Percentiles rank a stretch among this genome's conserved stretches.
These are phyloP conservation scores for Trametes hirsuta DNA, from an alignment of 1,284 basidiomycete genomes.

Conservation along the genomic window DNA sequence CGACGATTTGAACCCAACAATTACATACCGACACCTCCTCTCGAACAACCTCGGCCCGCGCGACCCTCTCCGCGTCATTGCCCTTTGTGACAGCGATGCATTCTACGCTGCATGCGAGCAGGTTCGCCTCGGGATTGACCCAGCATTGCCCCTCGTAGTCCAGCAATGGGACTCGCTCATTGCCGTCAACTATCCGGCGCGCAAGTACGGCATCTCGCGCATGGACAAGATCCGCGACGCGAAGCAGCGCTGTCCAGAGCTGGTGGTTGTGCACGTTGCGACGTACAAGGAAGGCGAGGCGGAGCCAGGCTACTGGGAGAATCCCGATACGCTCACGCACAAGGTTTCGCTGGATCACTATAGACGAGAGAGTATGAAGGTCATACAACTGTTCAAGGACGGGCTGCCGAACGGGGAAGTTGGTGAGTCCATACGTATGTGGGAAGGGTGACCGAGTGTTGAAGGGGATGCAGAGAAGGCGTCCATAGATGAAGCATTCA, in stretches of 20 bases:
- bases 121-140: slow-evolving; percentile 76
- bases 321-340: slow-evolving; percentile 87
- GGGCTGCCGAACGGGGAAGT: slow-evolving; percentile 73
- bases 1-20: slow-evolving; percentile 60
- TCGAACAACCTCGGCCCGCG: slow-evolving; percentile 65
- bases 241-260: slow-evolving; percentile 82
- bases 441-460: neutral
- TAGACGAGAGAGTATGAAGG: slow-evolving; percentile 87
- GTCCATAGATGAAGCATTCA: slow-evolving; percentile 85
- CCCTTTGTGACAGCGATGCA: slow-evolving; percentile 93
- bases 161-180: slow-evolving; percentile 92
- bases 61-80: slow-evolving; percentile 78
- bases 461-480: slow-evolving; percentile 66
- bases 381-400: slow-evolving; percentile 86
- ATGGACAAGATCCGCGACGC: slow-evolving; percentile 83
- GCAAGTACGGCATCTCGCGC: slow-evolving; percentile 87
- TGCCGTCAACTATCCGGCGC: slow-evolving; percentile 95
- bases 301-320: slow-evolving; percentile 89
- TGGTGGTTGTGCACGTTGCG: slow-evolving; percentile 90
- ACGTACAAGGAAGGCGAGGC: slow-evolving; percentile 91
- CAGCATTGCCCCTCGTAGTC: slow-evolving; percentile 83
- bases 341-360: slow-evolving; percentile 98
- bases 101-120: slow-evolving; percentile 94
- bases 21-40: slow-evolving; percentile 76
- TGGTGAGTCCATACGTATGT: slow-evolving; percentile 43